Percentiles rank a stretch among this genome's conserved stretches.
These are phyloP conservation scores for Lathyrus oleraceus DNA, from an alignment of 306 rosid genomes.

Conservation along the genomic window DNA sequence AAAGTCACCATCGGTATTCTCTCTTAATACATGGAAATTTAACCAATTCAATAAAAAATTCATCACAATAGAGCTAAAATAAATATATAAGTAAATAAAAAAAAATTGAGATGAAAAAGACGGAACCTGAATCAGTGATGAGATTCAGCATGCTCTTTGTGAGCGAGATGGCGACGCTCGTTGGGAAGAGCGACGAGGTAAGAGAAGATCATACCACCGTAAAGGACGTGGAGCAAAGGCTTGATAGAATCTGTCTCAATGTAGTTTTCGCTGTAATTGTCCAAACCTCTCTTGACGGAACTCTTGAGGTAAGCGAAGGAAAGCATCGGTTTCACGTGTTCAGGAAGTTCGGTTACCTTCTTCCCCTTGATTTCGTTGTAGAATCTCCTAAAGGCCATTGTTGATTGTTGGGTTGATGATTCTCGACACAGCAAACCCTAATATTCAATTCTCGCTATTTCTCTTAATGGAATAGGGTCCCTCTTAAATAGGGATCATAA, in stretches of 20 bases:
- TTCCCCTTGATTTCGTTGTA: conserved; percentile 68
- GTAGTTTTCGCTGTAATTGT: conserved; percentile 72
- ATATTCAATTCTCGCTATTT: not conserved
- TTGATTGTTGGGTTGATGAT: not conserved
- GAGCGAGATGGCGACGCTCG: conserved; percentile 83
- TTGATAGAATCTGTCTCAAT: conserved; percentile 65
- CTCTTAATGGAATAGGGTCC: too few species aligned
- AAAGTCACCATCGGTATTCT: too few species aligned
- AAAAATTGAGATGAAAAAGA: too few species aligned
- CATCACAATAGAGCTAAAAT: too few species aligned
- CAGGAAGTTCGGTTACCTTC: conserved; percentile 64
- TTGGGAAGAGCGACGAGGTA: conserved; percentile 76
- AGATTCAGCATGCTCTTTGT: conserved; percentile 64
- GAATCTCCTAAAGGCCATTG: conserved; percentile 70
- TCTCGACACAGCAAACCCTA: not conserved
- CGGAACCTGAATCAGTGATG: conserved; percentile 36
- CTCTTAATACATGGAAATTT: too few species aligned
- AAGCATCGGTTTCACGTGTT: conserved; percentile 61
- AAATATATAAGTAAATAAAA: too few species aligned
- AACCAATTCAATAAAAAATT: too few species aligned
- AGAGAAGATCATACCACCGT: conserved; percentile 76
- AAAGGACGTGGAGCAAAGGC: conserved; percentile 64
- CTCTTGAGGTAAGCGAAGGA: conserved; percentile 54
- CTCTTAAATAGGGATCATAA: too few species aligned
- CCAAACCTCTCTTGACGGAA: conserved; percentile 49